Evolutionary conservation across 495 filamentous ascomycete species (phyloP).

Genomic region (Pseudotulostoma volvatum): DNA sequence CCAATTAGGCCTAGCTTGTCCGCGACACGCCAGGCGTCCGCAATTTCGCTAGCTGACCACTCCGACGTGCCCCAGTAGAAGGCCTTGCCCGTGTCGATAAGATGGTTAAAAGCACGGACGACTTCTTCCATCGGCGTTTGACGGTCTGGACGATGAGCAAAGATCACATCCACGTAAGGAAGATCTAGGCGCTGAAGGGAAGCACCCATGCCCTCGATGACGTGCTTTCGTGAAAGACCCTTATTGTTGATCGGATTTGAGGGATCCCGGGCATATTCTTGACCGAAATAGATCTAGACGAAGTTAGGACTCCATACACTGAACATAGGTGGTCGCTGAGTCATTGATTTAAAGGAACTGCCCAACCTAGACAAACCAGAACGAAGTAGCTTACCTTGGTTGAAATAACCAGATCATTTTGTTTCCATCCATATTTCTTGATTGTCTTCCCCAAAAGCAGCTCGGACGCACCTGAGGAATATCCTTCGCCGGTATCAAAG

Average conservation of each 20-base stretch:
- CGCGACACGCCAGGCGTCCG: slow-evolving; percentile 56
- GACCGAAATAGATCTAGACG: slow-evolving; percentile 49
- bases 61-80: slow-evolving; percentile 89
- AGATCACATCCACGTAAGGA: slow-evolving; percentile 59
- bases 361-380: no score
- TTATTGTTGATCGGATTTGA: slow-evolving; percentile 42
- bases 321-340: no score
- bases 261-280: slow-evolving; percentile 40
- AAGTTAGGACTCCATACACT: neutral
- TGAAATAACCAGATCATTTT: slow-evolving; percentile 68
- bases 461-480: slow-evolving; percentile 53
- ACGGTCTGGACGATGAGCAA: slow-evolving; percentile 71
- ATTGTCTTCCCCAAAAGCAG: slow-evolving; percentile 58
- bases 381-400: no score
- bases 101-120: slow-evolving; percentile 69
- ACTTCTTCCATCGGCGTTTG: slow-evolving; percentile 76
- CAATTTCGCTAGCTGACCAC: slow-evolving; percentile 72
- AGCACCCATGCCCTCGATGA: slow-evolving; percentile 51
- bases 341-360: no score
- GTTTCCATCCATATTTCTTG: slow-evolving; percentile 44
- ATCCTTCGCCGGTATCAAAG: slow-evolving; percentile 43
- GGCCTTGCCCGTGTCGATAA: slow-evolving; percentile 59
- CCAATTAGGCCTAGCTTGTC: slow-evolving; percentile 62
- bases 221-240: slow-evolving; percentile 70
- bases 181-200: slow-evolving; percentile 55